phyloP scores from a whole-genome alignment of 768 basidiomycete genomes.

The Suillus tomentosus region DNA sequence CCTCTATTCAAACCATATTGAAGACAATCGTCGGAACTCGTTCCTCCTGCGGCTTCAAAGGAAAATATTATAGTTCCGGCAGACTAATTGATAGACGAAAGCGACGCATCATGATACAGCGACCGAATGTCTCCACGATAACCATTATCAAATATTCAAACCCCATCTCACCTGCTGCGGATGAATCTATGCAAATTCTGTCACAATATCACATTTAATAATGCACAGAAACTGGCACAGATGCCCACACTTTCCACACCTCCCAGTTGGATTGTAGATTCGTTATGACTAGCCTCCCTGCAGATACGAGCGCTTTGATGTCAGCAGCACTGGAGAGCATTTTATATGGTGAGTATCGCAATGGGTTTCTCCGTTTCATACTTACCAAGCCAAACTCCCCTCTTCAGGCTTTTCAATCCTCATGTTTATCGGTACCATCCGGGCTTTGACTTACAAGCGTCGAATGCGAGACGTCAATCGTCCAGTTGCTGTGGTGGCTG shows the following conservation, averaged over 20 bases:
- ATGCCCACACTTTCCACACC: neutral
- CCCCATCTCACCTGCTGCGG: neutral
- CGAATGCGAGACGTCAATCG: slow-evolving; percentile 13
- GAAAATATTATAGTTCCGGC: neutral
- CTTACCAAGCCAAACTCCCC: neutral
- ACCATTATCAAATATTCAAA: neutral
- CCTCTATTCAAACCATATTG: neutral
- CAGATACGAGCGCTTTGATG: neutral
- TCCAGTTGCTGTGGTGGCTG: slow-evolving; percentile 19
- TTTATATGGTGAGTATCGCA: neutral
- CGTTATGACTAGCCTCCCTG: neutral
- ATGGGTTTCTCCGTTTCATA: neutral
- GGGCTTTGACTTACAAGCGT: neutral
- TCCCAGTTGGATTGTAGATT: neutral
- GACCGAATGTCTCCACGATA: neutral
- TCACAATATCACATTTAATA: neutral
- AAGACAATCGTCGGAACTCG: neutral
- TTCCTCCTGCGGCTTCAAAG: neutral
- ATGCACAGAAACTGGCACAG: neutral
- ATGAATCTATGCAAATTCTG: neutral
- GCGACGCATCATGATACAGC: neutral
- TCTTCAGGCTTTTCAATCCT: neutral
- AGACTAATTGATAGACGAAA: neutral
- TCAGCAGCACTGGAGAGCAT: neutral
- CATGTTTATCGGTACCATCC: neutral